A percentile compares a stretch with the other conserved stretches of the same genome.
Evolutionary conservation across 495 filamentous ascomycete genomes (phyloP).

Genomic region (Xylaria palmicola): DNA sequence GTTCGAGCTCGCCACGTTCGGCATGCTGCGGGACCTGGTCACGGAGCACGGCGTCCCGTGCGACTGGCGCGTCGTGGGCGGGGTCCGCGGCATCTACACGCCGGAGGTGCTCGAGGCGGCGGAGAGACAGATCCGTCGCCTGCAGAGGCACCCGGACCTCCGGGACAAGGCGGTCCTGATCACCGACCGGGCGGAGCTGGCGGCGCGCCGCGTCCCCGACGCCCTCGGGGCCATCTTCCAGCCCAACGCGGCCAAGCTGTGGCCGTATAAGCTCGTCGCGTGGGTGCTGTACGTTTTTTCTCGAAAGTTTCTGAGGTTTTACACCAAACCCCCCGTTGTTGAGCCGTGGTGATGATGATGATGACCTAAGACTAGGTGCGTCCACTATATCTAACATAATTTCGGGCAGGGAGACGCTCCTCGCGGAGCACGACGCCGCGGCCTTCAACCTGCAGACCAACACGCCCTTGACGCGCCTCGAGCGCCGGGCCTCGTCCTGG

Average conservation of each 20-base stretch:
- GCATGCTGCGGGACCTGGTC: slow-evolving; percentile 53
- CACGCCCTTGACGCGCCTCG: slow-evolving; percentile 60
- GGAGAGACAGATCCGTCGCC: slow-evolving; percentile 36
- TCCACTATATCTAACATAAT: too few relatives aligned
- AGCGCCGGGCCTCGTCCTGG: slow-evolving; percentile 16
- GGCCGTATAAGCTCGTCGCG: slow-evolving; percentile 80
- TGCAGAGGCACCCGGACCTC: slow-evolving; percentile 54
- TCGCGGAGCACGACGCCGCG: slow-evolving; percentile 26
- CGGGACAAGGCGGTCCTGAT: slow-evolving; percentile 30
- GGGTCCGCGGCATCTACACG: slow-evolving; percentile 55
- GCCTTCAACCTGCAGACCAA: slow-evolving; percentile 71
- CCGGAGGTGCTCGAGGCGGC: slow-evolving; percentile 47
- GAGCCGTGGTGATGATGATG: too few relatives aligned
- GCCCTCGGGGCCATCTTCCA: slow-evolving; percentile 48
- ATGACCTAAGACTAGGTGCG: too few relatives aligned
- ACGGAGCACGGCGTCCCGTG: slow-evolving; percentile 54
- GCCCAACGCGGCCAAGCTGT: slow-evolving; percentile 52
- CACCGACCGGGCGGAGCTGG: slow-evolving; percentile 23
- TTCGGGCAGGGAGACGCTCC: slow-evolving; percentile 55
- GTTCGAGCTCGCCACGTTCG: slow-evolving; percentile 65
- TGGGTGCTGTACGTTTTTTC: too few relatives aligned
- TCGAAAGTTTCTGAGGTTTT: too few relatives aligned
- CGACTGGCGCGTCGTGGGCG: slow-evolving; percentile 55
- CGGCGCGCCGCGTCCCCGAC: slow-evolving; percentile 36
- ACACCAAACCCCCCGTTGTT: too few relatives aligned